phyloP scores from a whole-genome alignment of 192 early-diverging fungal species.

The Entomortierella beljakovae region DNA sequence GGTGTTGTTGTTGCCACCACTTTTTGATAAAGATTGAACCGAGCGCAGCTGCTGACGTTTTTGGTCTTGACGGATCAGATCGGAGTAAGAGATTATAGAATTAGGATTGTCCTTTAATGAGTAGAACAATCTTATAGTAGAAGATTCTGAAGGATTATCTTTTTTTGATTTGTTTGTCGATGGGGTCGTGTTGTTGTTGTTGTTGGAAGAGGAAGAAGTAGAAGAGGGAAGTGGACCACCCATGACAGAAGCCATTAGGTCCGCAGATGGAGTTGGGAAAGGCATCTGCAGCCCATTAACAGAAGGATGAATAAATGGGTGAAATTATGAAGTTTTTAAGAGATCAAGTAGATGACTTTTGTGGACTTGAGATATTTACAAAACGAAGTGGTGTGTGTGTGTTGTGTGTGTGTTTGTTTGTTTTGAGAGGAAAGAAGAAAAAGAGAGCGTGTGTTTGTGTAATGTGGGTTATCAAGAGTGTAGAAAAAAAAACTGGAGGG shows the following conservation, averaged over 20 bases:
- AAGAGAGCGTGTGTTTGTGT: too few species aligned
- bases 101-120: constrained; percentile 46
- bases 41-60: constrained; percentile 11
- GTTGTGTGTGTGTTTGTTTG: not conserved
- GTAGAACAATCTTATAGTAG: constrained; percentile 34
- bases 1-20: constrained; percentile 1
- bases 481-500: not conserved
- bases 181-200: not conserved
- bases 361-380: too few species aligned
- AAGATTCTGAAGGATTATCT: not conserved
- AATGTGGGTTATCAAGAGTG: not conserved
- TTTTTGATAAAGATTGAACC: not conserved
- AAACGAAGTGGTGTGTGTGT: not conserved
- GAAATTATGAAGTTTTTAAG: not conserved
- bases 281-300: constrained; percentile 27
- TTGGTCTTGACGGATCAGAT: constrained; percentile 43
- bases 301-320: not conserved
- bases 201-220: not conserved
- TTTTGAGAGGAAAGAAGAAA: not conserved
- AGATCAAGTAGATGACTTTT: not conserved
- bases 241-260: constrained; percentile 46
- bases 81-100: constrained; percentile 46
- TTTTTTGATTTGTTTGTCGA: constrained; percentile 4
- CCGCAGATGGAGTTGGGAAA: constrained; percentile 18
- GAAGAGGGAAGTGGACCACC: constrained; percentile 6